Evolutionary conservation across 2,329 filamentous ascomycete species (phyloP).

Genomic region (Lasiodiplodia citricola): DNA sequence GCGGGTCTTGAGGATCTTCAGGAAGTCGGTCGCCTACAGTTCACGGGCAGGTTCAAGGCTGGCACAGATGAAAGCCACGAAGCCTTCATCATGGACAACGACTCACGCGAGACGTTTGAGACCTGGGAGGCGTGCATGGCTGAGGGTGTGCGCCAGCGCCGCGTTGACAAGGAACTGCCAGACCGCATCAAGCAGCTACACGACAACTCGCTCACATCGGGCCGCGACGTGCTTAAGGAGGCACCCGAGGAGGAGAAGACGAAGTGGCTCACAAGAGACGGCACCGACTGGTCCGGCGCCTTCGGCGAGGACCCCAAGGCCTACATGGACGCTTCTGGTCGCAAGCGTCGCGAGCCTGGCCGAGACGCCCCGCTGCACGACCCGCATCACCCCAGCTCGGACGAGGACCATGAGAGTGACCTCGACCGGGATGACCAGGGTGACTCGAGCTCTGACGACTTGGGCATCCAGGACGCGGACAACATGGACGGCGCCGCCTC

Average conservation of each 20-base stretch:
- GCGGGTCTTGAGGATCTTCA: slow-evolving; percentile 77
- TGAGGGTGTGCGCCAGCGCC: slow-evolving; percentile 78
- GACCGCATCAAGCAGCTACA: slow-evolving; percentile 76
- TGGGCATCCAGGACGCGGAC: slow-evolving; percentile 65
- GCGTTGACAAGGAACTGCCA: slow-evolving; percentile 76
- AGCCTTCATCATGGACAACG: slow-evolving; percentile 82
- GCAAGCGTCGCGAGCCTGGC: slow-evolving; percentile 63
- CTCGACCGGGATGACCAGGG: slow-evolving; percentile 47
- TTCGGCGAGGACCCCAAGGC: slow-evolving; percentile 78
- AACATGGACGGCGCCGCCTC: slow-evolving; percentile 36
- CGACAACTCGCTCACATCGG: slow-evolving; percentile 77
- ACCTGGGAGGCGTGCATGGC: slow-evolving; percentile 91
- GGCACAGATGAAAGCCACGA: slow-evolving; percentile 88
- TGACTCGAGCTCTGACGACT: slow-evolving; percentile 51
- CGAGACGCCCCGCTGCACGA: slow-evolving; percentile 58
- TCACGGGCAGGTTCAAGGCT: slow-evolving; percentile 82
- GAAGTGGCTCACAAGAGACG: slow-evolving; percentile 79
- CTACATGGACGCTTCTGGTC: slow-evolving; percentile 59
- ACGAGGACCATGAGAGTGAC: slow-evolving; percentile 48
- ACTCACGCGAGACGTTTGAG: slow-evolving; percentile 90
- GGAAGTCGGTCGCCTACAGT: slow-evolving; percentile 80
- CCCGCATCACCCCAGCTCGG: slow-evolving; percentile 53
- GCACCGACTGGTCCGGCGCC: slow-evolving; percentile 84
- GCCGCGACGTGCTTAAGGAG: slow-evolving; percentile 78
- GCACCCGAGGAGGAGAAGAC: slow-evolving; percentile 73